These are phyloP conservation scores for Saccharomycodes ludwigii DNA, from an alignment of 805 yeast species.

Conservation along the genomic window DNA sequence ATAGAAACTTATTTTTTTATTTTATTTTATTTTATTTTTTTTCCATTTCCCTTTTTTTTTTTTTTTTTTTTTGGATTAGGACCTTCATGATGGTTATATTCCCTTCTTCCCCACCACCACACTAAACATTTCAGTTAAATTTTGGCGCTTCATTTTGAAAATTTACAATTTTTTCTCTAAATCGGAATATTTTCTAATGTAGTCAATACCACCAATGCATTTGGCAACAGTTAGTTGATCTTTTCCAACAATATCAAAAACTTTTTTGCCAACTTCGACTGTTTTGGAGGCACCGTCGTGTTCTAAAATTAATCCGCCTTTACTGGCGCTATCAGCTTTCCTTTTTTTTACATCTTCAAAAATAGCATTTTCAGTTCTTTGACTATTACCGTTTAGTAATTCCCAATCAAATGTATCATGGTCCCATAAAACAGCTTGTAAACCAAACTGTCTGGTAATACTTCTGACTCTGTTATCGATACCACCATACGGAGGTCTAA, in stretches of 20 bases:
- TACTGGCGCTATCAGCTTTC: slow-evolving; percentile 23
- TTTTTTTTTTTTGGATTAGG: too few relatives aligned
- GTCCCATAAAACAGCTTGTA: slow-evolving; percentile 86
- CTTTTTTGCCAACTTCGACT: slow-evolving; percentile 54
- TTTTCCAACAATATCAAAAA: slow-evolving; percentile 41
- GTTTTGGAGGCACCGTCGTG: slow-evolving; percentile 68
- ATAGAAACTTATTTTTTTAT: too few relatives aligned
- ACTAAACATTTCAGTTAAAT: neutral
- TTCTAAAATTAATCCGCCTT: slow-evolving; percentile 50
- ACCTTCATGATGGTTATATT: too few relatives aligned
- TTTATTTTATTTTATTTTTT: too few relatives aligned
- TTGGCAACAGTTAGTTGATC: slow-evolving; percentile 68
- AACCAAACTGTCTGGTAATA: slow-evolving; percentile 72
- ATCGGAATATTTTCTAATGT: slow-evolving; percentile 29
- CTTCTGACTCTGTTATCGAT: slow-evolving; percentile 76
- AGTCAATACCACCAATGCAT: slow-evolving; percentile 59
- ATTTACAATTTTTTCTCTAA: neutral
- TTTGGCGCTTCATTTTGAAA: neutral
- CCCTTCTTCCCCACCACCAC: neutral
- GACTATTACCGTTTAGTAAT: slow-evolving; percentile 31
- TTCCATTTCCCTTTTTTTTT: too few relatives aligned
- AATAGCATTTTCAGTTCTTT: slow-evolving; percentile 39
- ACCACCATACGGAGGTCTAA: slow-evolving; percentile 95
- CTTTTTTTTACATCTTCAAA: slow-evolving; percentile 44
- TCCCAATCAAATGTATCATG: slow-evolving; percentile 89